These are phyloP conservation scores for Begonia loranthoides DNA, from an alignment of 306 rosid genomes.

Conservation along the genomic window DNA sequence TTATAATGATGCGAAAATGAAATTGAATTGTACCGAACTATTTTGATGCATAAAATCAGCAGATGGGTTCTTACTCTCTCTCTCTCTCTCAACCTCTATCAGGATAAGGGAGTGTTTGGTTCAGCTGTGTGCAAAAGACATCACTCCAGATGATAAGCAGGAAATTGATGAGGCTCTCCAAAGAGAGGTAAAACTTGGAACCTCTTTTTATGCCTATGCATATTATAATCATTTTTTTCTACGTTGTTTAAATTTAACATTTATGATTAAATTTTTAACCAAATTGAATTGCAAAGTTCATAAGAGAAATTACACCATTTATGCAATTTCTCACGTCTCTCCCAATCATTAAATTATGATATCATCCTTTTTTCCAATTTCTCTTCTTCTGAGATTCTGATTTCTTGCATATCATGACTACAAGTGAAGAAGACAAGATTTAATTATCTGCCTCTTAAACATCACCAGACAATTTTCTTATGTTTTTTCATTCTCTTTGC, in stretches of 20 bases:
- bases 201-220: not conserved
- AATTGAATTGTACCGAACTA: too few species aligned
- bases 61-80: conserved; percentile 5
- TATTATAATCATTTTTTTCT: not conserved
- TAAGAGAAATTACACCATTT: too few species aligned
- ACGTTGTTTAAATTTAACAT: not conserved
- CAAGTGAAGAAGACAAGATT: too few species aligned
- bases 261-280: too few species aligned
- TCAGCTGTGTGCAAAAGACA: conserved; percentile 66
- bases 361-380: not conserved
- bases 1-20: not conserved
- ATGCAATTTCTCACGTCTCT: too few species aligned
- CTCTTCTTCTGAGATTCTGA: not conserved
- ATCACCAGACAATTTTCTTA: too few species aligned
- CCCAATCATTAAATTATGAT: not conserved
- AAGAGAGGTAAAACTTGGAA: conserved; percentile 46
- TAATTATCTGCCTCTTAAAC: too few species aligned
- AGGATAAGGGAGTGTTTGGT: conserved; percentile 70
- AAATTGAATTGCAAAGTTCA: too few species aligned
- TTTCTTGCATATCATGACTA: not conserved
- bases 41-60: too few species aligned
- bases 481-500: not conserved
- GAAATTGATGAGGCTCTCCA: conserved; percentile 88
- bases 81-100: conserved; percentile 6
- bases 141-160: conserved; percentile 92